These are phyloP conservation scores for Eucalyptus melliodora DNA, from an alignment of 345 rosid genomes.

Conservation along the genomic window DNA sequence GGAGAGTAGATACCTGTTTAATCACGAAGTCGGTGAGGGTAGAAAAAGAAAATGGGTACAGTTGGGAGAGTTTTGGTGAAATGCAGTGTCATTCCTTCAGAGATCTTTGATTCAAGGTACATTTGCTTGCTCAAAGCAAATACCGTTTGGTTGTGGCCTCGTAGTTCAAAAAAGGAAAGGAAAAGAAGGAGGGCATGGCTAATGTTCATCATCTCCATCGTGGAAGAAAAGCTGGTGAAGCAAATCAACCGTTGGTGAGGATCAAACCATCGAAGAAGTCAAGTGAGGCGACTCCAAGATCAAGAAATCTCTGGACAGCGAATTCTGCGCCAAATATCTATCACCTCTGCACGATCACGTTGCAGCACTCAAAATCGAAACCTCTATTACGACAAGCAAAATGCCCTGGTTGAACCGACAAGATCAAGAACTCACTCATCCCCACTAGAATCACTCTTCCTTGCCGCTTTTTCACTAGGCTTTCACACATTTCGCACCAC, in stretches of 20 bases:
- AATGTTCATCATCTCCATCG: background rate
- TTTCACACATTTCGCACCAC: slow-evolving; percentile 3
- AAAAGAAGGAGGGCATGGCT: background rate
- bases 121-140: background rate
- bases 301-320: background rate
- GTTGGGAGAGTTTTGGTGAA: background rate
- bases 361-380: background rate
- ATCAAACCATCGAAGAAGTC: background rate
- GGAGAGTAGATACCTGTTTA: background rate
- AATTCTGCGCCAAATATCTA: background rate
- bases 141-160: background rate
- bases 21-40: background rate
- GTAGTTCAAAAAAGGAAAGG: background rate
- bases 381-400: background rate
- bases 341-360: background rate
- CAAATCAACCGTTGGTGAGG: background rate
- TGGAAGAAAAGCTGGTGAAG: background rate
- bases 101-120: background rate
- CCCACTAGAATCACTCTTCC: background rate
- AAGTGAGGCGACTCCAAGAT: background rate
- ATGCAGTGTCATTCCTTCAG: background rate
- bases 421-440: background rate
- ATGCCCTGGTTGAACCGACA: background rate
- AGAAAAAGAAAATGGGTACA: background rate
- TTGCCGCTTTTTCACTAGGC: slow-evolving; percentile 38